These are phyloP conservation scores for Ophiocordyceps camponoti-leonardi DNA, from an alignment of 2,329 filamentous ascomycete species.

Conservation along the genomic window DNA sequence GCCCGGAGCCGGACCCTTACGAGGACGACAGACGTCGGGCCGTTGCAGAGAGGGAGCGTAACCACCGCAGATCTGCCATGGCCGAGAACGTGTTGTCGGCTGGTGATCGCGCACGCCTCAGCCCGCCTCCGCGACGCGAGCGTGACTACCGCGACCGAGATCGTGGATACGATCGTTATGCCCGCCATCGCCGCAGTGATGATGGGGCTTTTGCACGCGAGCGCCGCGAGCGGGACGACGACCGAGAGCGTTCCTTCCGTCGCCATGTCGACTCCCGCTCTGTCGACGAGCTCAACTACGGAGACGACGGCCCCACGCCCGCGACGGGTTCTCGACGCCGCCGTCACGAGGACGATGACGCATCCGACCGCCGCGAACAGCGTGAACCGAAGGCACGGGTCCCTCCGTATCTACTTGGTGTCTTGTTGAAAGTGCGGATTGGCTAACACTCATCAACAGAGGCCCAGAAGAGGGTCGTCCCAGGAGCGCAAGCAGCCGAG, in stretches of 20 bases:
- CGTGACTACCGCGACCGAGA: slow-evolving; percentile 25
- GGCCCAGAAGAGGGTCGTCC: slow-evolving; percentile 37
- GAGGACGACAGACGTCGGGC: slow-evolving; percentile 90
- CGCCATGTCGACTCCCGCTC: slow-evolving; percentile 60
- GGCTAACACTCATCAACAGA: slow-evolving; percentile 18
- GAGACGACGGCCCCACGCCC: slow-evolving; percentile 49
- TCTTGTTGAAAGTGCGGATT: neutral
- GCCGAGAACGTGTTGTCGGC: slow-evolving; percentile 44
- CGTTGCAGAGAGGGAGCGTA: slow-evolving; percentile 83
- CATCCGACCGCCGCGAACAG: slow-evolving; percentile 44
- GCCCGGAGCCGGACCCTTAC: slow-evolving; percentile 84
- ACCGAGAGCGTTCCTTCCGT: slow-evolving; percentile 75
- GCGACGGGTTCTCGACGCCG: slow-evolving; percentile 53
- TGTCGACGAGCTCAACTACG: slow-evolving; percentile 82
- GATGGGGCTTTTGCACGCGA: slow-evolving; percentile 40
- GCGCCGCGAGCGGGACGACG: slow-evolving; percentile 72
- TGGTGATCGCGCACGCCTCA: slow-evolving; percentile 28
- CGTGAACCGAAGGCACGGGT: slow-evolving; percentile 48
- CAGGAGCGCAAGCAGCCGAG: slow-evolving; percentile 45
- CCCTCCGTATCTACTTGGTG: neutral
- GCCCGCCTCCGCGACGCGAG: slow-evolving; percentile 23
- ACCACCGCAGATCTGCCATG: slow-evolving; percentile 67
- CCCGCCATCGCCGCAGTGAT: slow-evolving; percentile 9
- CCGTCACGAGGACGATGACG: slow-evolving; percentile 62
- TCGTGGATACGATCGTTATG: slow-evolving; percentile 6